phyloP scores from a whole-genome alignment of 2,329 filamentous ascomycete genomes.

The Alternaria angustiovoidea region DNA sequence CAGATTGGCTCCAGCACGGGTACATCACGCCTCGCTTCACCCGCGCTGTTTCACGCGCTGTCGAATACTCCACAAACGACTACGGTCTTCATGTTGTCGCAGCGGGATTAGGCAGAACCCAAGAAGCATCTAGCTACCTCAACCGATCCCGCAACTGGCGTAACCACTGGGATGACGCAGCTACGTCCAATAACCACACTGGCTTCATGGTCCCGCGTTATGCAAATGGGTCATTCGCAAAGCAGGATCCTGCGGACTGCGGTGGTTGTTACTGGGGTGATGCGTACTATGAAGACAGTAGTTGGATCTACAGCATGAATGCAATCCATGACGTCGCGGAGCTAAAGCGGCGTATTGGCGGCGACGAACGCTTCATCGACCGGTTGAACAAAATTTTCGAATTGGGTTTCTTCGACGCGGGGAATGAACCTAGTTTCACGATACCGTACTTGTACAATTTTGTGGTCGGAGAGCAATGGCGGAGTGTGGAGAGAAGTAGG shows the following conservation, averaged over 20 bases:
- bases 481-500: constrained; percentile 66
- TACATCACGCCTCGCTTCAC: constrained; percentile 71
- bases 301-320: constrained; percentile 73
- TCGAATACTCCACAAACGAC: constrained; percentile 75
- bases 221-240: constrained; percentile 58
- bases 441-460: constrained; percentile 76
- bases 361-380: too few species aligned
- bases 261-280: constrained; percentile 73
- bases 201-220: constrained; percentile 73
- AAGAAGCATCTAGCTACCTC: constrained; percentile 67
- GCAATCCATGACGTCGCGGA: constrained; percentile 71
- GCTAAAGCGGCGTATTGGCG: constrained; percentile 58
- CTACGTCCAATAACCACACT: constrained; percentile 65
- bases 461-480: constrained; percentile 64
- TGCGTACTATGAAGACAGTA: constrained; percentile 67
- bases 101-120: constrained; percentile 60
- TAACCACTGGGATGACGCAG: constrained; percentile 72
- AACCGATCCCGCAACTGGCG: constrained; percentile 72
- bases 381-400: constrained; percentile 69
- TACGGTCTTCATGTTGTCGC: constrained; percentile 73
- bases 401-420: constrained; percentile 67
- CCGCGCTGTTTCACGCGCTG: constrained; percentile 69
- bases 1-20: constrained; percentile 71
- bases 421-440: constrained; percentile 73
- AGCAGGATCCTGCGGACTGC: constrained; percentile 62